These are phyloP conservation scores for Aspergillus versicolor DNA, from an alignment of 2,329 filamentous ascomycete genomes.

Conservation along the genomic window DNA sequence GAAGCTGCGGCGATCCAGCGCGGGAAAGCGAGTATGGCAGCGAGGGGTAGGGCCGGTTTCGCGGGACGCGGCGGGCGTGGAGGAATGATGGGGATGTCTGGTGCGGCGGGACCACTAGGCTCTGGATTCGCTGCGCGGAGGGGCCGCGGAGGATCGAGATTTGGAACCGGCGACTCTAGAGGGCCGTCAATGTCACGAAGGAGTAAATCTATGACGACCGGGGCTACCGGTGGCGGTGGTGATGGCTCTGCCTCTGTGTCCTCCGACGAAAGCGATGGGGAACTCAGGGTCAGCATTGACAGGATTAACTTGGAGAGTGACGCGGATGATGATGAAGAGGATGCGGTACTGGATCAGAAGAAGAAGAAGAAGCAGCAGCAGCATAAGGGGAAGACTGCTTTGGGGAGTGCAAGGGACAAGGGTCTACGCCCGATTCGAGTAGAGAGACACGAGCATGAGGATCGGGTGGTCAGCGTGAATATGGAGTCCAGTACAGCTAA, in stretches of 20 bases:
- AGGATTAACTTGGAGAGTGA: slow-evolving; percentile 57
- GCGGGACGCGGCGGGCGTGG: slow-evolving; percentile 30
- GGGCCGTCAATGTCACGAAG: slow-evolving; percentile 28
- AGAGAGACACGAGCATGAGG: slow-evolving; percentile 55
- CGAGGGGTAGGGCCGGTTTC: slow-evolving; percentile 26
- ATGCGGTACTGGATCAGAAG: slow-evolving; percentile 19
- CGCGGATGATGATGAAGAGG: slow-evolving; percentile 43
- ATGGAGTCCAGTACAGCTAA: slow-evolving; percentile 52
- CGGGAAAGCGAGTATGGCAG: slow-evolving; percentile 14
- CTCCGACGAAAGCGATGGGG: slow-evolving; percentile 48
- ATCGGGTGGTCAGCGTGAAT: slow-evolving; percentile 54
- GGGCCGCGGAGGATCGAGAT: slow-evolving; percentile 23
- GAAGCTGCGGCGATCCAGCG: slow-evolving; percentile 42
- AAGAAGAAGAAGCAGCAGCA: slow-evolving; percentile 34
- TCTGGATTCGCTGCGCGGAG: slow-evolving; percentile 26
- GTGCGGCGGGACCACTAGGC: slow-evolving; percentile 29
- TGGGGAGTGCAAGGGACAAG: slow-evolving; percentile 14
- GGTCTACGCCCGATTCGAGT: slow-evolving; percentile 56
- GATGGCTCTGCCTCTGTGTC: slow-evolving; percentile 27
- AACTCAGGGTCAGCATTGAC: slow-evolving; percentile 55
- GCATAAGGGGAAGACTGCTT: slow-evolving; percentile 19
- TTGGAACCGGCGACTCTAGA: slow-evolving; percentile 24
- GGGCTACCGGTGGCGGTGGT: slow-evolving; percentile 16
- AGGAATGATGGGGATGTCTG: slow-evolving; percentile 25
- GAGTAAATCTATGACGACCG: slow-evolving; percentile 28